Evolutionary conservation across 202 grass and related monocot genomes (phyloP).

Genomic region (Zizania palustris): DNA sequence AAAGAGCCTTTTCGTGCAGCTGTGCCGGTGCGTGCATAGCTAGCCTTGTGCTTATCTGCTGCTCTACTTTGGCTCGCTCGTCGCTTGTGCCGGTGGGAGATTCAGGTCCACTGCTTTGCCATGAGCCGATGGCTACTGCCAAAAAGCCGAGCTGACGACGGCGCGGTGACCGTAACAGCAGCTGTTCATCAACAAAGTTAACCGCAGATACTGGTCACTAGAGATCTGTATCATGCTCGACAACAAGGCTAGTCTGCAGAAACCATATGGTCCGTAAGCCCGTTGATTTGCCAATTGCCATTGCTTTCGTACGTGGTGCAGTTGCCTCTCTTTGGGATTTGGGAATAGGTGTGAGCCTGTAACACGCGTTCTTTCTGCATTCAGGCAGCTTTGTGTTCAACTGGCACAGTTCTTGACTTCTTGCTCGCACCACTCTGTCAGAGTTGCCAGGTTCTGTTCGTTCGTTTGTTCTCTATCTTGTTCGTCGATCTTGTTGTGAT

Average conservation of each 20-base stretch:
- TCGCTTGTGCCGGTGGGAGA: not conserved
- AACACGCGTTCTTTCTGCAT: not conserved
- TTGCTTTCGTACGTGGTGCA: not conserved
- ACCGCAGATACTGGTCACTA: not conserved
- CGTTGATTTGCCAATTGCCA: not conserved
- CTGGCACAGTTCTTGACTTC: no score
- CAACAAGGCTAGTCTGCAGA: not conserved
- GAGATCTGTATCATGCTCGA: not conserved
- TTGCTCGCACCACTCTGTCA: not conserved
- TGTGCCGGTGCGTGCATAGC: not conserved
- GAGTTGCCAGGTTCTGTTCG: not conserved
- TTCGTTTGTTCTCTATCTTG: no score
- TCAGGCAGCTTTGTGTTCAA: not conserved
- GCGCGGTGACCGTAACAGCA: not conserved
- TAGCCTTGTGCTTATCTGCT: not conserved
- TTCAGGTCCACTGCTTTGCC: constrained; percentile 37
- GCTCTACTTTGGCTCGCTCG: constrained; percentile 6
- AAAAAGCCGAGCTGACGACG: constrained; percentile 13
- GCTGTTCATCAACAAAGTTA: constrained; percentile 19
- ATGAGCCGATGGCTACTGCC: not conserved
- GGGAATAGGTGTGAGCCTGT: not conserved
- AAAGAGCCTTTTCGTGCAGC: not conserved
- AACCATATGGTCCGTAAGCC: not conserved
- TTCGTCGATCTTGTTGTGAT: not conserved
- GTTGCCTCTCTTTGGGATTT: not conserved